Percentiles rank a stretch among this genome's conserved stretches.
These are phyloP conservation scores for Fusarium torreyae DNA, from an alignment of 2,329 filamentous ascomycete species.

Conservation along the genomic window DNA sequence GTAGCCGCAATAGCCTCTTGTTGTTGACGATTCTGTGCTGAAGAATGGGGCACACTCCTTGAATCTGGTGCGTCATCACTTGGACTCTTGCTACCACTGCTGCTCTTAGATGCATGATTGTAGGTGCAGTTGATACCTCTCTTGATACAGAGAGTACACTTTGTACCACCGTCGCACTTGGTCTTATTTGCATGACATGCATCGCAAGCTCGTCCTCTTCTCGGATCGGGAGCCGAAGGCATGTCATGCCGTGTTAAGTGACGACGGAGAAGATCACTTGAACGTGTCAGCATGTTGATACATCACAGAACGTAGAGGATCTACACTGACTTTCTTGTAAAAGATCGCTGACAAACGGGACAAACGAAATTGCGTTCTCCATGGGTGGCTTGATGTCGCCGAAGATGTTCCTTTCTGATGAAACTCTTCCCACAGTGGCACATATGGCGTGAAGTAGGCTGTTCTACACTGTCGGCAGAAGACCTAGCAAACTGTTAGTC, in stretches of 20 bases:
- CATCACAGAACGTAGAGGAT: neutral
- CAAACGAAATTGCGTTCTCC: conserved; percentile 55
- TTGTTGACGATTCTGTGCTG: neutral
- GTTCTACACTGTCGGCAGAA: conserved; percentile 33
- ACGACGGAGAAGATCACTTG: conserved; percentile 58
- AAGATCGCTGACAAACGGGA: conserved; percentile 56
- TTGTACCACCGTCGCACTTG: conserved; percentile 59
- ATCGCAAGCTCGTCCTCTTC: conserved; percentile 60
- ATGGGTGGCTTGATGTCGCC: conserved; percentile 59
- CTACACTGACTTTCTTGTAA: conserved; percentile 56
- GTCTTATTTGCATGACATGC: conserved; percentile 63
- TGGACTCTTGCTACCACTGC: conserved; percentile 20
- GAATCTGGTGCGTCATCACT: conserved; percentile 17
- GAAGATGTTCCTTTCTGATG: conserved; percentile 59
- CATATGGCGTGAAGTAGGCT: conserved; percentile 46
- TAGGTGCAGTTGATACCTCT: conserved; percentile 58
- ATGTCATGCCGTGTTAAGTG: conserved; percentile 56
- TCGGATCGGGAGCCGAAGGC: conserved; percentile 50
- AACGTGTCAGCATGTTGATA: neutral
- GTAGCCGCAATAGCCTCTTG: conserved; percentile 3
- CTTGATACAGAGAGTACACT: conserved; percentile 59
- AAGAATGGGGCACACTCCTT: neutral
- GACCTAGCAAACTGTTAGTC: conserved; percentile 29
- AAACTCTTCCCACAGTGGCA: conserved; percentile 60
- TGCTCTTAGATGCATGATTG: conserved; percentile 41